Conservation (phyloP, 345 rosid genomes). For the Euclidium syriacum region DNA sequence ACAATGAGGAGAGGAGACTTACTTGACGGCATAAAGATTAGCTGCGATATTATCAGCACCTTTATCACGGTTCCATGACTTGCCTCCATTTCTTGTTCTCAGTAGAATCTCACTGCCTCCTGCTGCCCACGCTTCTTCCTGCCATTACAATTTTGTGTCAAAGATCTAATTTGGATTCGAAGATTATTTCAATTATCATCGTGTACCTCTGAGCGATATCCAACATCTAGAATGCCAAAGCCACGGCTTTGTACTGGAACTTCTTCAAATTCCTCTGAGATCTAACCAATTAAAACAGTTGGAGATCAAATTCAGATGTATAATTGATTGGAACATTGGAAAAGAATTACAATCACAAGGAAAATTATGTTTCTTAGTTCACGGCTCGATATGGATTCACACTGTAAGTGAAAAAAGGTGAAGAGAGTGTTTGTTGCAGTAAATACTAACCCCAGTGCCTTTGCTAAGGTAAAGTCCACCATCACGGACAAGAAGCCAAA, state of each 20-base stretch:
- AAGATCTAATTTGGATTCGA: neutral
- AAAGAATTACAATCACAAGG: neutral
- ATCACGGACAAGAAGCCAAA: slow-evolving; percentile 98
- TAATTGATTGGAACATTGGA: neutral
- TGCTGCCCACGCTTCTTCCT: slow-evolving; percentile 99
- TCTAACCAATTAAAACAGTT: slow-evolving; percentile 32
- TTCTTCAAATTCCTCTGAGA: slow-evolving; percentile 77
- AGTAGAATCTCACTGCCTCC: slow-evolving; percentile 91
- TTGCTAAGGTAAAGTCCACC: slow-evolving; percentile 97
- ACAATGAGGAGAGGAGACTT: slow-evolving; percentile 27
- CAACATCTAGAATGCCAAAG: slow-evolving; percentile 94
- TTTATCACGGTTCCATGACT: slow-evolving; percentile 88
- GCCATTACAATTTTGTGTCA: too few relatives aligned
- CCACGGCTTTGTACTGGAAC: slow-evolving; percentile 89
- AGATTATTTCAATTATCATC: neutral
- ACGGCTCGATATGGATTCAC: too few relatives aligned
- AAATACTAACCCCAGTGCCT: slow-evolving; percentile 89
- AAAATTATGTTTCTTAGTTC: too few relatives aligned
- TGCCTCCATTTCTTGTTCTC: slow-evolving; percentile 90
- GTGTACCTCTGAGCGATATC: slow-evolving; percentile 79
- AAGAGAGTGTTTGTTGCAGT: neutral
- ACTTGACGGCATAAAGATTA: slow-evolving; percentile 93
- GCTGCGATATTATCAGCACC: slow-evolving; percentile 97
- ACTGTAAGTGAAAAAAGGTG: too few relatives aligned
- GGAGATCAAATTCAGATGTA: neutral